phyloP scores from a whole-genome alignment of 352 stramenopile species.

The Globisporangium emineosum region DNA sequence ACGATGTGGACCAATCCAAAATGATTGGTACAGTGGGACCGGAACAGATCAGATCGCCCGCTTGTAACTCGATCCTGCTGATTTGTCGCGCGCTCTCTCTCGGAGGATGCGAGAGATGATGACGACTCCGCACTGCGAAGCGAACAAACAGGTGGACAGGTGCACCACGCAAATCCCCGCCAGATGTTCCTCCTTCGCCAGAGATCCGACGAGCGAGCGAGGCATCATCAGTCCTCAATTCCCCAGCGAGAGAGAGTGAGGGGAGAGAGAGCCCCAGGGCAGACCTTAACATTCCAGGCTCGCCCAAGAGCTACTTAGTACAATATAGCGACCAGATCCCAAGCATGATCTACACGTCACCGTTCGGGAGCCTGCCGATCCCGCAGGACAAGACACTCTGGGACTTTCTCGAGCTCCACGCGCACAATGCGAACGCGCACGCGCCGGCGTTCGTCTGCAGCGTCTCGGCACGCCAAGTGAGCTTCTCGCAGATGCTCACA shows the following conservation, averaged over 20 bases:
- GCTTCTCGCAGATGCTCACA: slow-evolving; percentile 26
- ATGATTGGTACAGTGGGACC: not conserved
- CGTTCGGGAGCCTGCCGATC: slow-evolving; percentile 22
- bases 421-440: slow-evolving; percentile 19
- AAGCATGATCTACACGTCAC: slow-evolving; percentile 42
- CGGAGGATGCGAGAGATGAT: too few relatives aligned
- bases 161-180: not conserved
- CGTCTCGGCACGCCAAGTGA: slow-evolving; percentile 33
- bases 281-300: too few relatives aligned
- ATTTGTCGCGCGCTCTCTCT: not conserved
- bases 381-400: slow-evolving; percentile 35
- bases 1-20: not conserved
- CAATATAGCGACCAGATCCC: too few relatives aligned
- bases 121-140: not conserved
- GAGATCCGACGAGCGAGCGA: too few relatives aligned
- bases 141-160: not conserved
- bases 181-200: not conserved
- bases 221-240: too few relatives aligned
- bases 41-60: not conserved
- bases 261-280: too few relatives aligned
- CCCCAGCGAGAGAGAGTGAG: not conserved
- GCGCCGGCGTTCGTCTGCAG: slow-evolving; percentile 39
- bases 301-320: not conserved
- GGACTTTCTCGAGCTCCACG: slow-evolving; percentile 37
- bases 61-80: not conserved